Conservation (phyloP, 2,329 filamentous ascomycete genomes). For the Botrytis hyacinthi region DNA sequence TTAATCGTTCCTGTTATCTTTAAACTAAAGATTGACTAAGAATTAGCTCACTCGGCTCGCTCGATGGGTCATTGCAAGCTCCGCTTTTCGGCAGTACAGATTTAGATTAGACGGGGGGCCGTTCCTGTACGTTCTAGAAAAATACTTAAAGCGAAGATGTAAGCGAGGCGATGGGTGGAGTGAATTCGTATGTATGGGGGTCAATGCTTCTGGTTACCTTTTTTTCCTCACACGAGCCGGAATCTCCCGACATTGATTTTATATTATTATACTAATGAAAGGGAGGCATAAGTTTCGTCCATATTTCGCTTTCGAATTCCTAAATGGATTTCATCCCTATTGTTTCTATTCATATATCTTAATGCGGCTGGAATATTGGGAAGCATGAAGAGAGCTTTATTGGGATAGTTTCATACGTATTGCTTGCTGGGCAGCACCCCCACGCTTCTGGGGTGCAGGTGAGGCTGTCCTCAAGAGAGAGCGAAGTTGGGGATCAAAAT, state of each 20-base stretch:
- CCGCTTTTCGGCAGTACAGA: constrained; percentile 9
- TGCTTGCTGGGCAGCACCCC: not conserved
- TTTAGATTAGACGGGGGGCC: not conserved
- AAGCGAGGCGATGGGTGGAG: not conserved
- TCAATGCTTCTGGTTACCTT: not conserved
- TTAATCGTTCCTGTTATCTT: constrained; percentile 1
- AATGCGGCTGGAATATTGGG: not conserved
- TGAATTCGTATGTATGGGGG: not conserved
- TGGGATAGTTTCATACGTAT: constrained; percentile 1
- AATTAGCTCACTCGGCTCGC: not conserved
- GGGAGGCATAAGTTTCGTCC: not conserved
- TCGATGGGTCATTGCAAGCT: not conserved
- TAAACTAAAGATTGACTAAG: not conserved
- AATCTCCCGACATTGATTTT: not conserved
- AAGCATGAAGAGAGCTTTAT: not conserved
- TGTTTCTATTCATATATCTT: not conserved
- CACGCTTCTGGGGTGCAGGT: not conserved
- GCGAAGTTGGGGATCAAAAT: not conserved
- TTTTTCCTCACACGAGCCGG: not conserved
- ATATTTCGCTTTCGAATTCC: not conserved
- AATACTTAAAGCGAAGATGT: not conserved
- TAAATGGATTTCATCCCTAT: not conserved
- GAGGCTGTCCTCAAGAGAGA: not conserved
- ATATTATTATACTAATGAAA: not conserved
- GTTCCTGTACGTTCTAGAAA: constrained; percentile 1